A percentile compares a stretch with the other conserved stretches of the same genome.
phyloP scores from a whole-genome alignment of 2,329 filamentous ascomycete genomes.

The Metarhizium album region DNA sequence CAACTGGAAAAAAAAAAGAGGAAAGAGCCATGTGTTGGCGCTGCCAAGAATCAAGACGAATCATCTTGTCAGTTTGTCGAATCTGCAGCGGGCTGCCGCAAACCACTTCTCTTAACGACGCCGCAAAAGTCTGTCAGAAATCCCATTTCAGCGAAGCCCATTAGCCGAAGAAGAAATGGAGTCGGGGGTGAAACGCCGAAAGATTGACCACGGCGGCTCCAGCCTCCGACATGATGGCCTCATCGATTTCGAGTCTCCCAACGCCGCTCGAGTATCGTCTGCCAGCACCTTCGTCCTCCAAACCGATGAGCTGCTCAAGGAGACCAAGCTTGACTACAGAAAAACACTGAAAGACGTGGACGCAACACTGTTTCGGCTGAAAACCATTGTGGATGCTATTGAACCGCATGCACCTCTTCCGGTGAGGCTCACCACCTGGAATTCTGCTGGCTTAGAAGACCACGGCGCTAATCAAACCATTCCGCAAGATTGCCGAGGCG shows the following conservation, averaged over 20 bases:
- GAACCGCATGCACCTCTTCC: constrained; percentile 37
- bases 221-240: constrained; percentile 24
- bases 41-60: neutral
- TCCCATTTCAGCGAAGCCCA: neutral
- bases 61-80: no score
- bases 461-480: neutral
- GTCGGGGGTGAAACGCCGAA: constrained; percentile 36
- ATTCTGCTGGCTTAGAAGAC: neutral
- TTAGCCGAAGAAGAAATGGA: constrained; percentile 27
- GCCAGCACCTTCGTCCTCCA: constrained; percentile 48
- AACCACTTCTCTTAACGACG: neutral
- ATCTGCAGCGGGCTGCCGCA: neutral
- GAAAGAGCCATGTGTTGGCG: neutral
- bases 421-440: constrained; percentile 25
- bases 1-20: constrained; percentile 9
- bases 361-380: constrained; percentile 38
- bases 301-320: constrained; percentile 47
- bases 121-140: neutral
- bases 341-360: constrained; percentile 38
- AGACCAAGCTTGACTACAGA: constrained; percentile 41
- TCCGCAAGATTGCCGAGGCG: constrained; percentile 54
- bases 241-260: constrained; percentile 30
- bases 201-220: constrained; percentile 30
- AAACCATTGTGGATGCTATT: constrained; percentile 40
- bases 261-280: constrained; percentile 29